phyloP scores from a whole-genome alignment of 495 filamentous ascomycete genomes.

The Daldinia concentrica region DNA sequence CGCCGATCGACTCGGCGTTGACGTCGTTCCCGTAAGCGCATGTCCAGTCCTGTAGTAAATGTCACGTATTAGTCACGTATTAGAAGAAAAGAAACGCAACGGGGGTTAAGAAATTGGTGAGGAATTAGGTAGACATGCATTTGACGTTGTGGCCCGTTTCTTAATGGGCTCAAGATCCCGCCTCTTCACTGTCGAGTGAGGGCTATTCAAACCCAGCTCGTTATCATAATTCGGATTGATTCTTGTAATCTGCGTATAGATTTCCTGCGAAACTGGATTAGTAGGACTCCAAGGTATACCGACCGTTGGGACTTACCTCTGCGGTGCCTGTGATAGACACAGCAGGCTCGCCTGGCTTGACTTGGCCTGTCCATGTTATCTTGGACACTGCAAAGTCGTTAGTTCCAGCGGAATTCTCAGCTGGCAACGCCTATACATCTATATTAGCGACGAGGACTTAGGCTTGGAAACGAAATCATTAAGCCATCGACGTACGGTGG shows the following conservation, averaged over 20 bases:
- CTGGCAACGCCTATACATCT: constrained; percentile 13
- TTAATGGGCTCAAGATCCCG: constrained; percentile 16
- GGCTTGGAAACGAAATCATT: background rate
- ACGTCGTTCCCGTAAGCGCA: constrained; percentile 35
- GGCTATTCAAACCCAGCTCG: constrained; percentile 30
- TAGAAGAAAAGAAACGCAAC: background rate
- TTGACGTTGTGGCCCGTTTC: constrained; percentile 34
- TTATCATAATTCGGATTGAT: constrained; percentile 35
- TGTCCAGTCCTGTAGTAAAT: constrained; percentile 27
- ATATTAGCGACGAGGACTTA: constrained; percentile 1
- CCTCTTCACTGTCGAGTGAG: constrained; percentile 13
- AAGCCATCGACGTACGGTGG: constrained; percentile 12
- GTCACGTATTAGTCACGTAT: constrained; percentile 1
- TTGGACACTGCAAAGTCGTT: background rate
- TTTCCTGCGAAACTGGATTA: constrained; percentile 14
- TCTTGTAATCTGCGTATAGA: constrained; percentile 24
- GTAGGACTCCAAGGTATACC: background rate
- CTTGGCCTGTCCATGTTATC: constrained; percentile 30
- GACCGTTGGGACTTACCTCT: constrained; percentile 4
- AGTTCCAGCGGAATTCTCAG: background rate
- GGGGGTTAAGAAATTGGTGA: too few relatives aligned
- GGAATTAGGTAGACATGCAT: constrained; percentile 7
- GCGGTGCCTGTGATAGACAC: constrained; percentile 29
- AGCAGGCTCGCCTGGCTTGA: constrained; percentile 14
- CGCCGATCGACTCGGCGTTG: constrained; percentile 28